Conservation (phyloP, 352 stramenopile genomes). For the Globisporangium sylvaticum region DNA sequence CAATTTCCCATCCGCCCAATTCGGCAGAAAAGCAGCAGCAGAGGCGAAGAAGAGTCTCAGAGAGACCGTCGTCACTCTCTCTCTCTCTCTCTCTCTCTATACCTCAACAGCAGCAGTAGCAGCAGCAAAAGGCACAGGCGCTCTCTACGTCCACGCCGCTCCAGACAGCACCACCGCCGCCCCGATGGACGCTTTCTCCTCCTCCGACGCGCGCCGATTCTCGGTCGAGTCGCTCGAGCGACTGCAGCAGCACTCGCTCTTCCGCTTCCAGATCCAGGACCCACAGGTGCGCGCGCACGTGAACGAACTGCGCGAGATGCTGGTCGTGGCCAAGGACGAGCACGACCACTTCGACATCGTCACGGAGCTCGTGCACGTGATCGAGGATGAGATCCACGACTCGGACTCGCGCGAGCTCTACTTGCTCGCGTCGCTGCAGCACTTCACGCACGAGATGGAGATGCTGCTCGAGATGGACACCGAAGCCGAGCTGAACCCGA, state of each 20-base stretch:
- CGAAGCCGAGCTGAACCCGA: constrained; percentile 19
- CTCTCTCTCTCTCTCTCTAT: background rate
- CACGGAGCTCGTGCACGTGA: constrained; percentile 21
- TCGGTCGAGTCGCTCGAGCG: constrained; percentile 22
- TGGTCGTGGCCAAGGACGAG: constrained; percentile 38
- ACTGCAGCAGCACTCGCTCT: constrained; percentile 51
- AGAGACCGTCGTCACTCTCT: background rate
- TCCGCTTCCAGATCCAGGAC: constrained; percentile 63
- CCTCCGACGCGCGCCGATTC: constrained; percentile 2
- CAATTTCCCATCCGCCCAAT: background rate
- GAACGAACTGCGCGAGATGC: constrained; percentile 40
- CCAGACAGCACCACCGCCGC: background rate
- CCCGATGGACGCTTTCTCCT: background rate
- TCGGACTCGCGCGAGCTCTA: constrained; percentile 38
- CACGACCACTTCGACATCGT: constrained; percentile 45
- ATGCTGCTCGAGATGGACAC: constrained; percentile 51
- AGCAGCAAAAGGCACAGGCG: background rate
- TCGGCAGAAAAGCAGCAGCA: background rate
- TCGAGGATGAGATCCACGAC: constrained; percentile 46
- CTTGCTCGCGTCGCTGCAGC: constrained; percentile 48
- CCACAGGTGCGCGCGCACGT: constrained; percentile 31
- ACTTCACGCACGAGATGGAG: constrained; percentile 67
- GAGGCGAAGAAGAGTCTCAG: background rate
- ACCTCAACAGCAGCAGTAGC: background rate
- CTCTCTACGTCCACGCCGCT: background rate